Conservation (phyloP, 2,329 filamentous ascomycete genomes). For the Monascus ruber region DNA sequence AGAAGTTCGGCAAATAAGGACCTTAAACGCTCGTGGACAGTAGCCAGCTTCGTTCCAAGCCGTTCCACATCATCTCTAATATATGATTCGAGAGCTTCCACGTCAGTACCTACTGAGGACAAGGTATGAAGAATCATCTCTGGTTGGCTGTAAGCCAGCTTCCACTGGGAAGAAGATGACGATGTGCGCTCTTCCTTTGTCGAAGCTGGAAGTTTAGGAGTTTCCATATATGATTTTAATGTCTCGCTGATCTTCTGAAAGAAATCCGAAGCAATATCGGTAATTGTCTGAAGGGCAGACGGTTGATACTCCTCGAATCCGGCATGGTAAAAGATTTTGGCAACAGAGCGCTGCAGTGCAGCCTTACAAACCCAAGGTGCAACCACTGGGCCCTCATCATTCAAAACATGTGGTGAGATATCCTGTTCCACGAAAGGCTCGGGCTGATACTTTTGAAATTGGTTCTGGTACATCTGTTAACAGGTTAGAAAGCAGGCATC, state of each 20-base stretch:
- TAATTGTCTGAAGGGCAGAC: constrained; percentile 79
- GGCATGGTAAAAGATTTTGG: constrained; percentile 89
- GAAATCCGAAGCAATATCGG: constrained; percentile 80
- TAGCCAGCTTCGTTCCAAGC: constrained; percentile 62
- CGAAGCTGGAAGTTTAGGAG: constrained; percentile 56
- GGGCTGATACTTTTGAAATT: constrained; percentile 92
- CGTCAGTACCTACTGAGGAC: constrained; percentile 69
- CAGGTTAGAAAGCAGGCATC: constrained; percentile 4
- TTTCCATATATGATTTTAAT: constrained; percentile 71
- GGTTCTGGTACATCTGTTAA: constrained; percentile 79
- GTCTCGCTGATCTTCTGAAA: constrained; percentile 74
- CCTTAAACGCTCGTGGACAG: constrained; percentile 92
- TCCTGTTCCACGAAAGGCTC: constrained; percentile 81
- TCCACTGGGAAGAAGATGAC: constrained; percentile 35
- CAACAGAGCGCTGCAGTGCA: constrained; percentile 79
- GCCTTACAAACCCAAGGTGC: constrained; percentile 69
- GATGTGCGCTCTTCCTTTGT: constrained; percentile 32
- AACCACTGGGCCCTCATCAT: constrained; percentile 81
- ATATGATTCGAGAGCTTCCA: constrained; percentile 73
- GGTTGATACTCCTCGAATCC: constrained; percentile 97
- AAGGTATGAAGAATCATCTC: constrained; percentile 81
- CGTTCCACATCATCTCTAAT: constrained; percentile 90
- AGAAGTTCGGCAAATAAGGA: constrained; percentile 83
- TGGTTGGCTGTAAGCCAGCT: constrained; percentile 65
- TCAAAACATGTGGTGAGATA: constrained; percentile 77